phyloP scores from a whole-genome alignment of 176 grass and related monocot genomes.

The Triticum turgidum region DNA sequence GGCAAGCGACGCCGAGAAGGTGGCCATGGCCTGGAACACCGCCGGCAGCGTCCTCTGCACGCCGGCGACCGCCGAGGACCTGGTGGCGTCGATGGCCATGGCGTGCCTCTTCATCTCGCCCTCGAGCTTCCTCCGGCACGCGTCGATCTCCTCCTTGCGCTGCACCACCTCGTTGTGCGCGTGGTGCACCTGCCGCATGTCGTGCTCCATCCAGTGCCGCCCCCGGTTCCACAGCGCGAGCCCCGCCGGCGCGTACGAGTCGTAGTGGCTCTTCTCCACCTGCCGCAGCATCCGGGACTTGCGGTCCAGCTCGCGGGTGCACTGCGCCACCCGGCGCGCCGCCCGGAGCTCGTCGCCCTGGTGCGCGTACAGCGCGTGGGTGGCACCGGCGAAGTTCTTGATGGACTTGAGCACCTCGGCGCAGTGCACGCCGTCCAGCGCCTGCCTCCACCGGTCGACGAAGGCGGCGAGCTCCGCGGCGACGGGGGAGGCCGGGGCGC shows the following conservation, averaged over 20 bases:
- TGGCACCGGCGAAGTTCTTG: constrained; percentile 46
- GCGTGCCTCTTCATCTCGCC: constrained; percentile 74
- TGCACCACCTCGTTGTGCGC: constrained; percentile 39
- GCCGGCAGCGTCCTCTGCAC: constrained; percentile 65
- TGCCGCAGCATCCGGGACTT: constrained; percentile 57
- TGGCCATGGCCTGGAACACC: constrained; percentile 69
- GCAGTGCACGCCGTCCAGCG: constrained; percentile 48
- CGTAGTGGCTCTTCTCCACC: constrained; percentile 72
- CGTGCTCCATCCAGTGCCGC: constrained; percentile 34
- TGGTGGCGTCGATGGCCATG: constrained; percentile 64
- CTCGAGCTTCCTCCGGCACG: constrained; percentile 49
- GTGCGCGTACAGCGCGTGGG: constrained; percentile 42
- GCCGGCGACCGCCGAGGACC: constrained; percentile 46
- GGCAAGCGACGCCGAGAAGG: constrained; percentile 50
- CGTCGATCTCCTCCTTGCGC: constrained; percentile 48
- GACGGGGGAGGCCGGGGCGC: neutral
- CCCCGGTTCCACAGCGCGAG: constrained; percentile 37
- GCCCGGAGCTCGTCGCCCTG: constrained; percentile 63
- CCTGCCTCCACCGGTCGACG: constrained; percentile 57
- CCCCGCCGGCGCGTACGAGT: constrained; percentile 41
- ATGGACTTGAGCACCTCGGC: constrained; percentile 41
- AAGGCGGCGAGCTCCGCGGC: constrained; percentile 53
- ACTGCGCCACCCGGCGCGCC: constrained; percentile 35
- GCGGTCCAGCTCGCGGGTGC: constrained; percentile 54
- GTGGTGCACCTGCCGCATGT: constrained; percentile 33